Percentiles rank a stretch among this genome's conserved stretches.
phyloP scores from a whole-genome alignment of 2,329 filamentous ascomycete species.

The Trichoderma pleuroti region DNA sequence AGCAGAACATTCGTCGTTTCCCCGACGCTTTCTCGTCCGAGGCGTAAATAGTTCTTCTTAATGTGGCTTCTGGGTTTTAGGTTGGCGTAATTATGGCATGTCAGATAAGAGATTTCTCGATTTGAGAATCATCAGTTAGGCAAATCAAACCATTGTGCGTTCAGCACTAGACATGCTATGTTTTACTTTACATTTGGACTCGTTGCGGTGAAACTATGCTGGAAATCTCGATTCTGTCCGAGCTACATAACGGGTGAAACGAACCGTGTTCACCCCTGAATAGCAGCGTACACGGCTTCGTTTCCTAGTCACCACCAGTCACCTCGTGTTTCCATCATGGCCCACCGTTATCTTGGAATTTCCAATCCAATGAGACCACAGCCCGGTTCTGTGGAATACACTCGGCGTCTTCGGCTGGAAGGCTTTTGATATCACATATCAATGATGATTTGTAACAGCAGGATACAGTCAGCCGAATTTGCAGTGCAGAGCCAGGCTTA shows the following conservation, averaged over 20 bases:
- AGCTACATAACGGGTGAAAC: not conserved
- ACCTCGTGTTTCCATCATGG: not conserved
- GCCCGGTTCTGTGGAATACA: not conserved
- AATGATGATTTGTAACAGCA: not conserved
- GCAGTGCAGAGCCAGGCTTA: not conserved
- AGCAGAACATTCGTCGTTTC: constrained; percentile 89
- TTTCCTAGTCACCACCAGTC: not conserved
- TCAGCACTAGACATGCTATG: constrained; percentile 21
- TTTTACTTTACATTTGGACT: not conserved
- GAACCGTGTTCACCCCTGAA: not conserved
- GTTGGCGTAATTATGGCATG: constrained; percentile 46
- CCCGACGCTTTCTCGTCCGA: constrained; percentile 76
- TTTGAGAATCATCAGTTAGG: constrained; percentile 33
- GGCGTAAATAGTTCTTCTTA: constrained; percentile 43
- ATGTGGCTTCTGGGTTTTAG: constrained; percentile 39
- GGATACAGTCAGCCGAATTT: not conserved
- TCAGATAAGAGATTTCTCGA: constrained; percentile 37
- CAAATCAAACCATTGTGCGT: constrained; percentile 35
- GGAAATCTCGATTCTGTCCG: not conserved
- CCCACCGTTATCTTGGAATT: not conserved
- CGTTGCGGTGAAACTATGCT: not conserved
- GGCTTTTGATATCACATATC: not conserved
- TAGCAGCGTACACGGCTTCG: not conserved
- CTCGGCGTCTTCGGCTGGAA: not conserved
- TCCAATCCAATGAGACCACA: not conserved